Evolutionary conservation across 768 basidiomycete genomes (phyloP), one percentile per base, ranked within the genome.

Genomic region (Tricholoma saponaceum): DNA sequence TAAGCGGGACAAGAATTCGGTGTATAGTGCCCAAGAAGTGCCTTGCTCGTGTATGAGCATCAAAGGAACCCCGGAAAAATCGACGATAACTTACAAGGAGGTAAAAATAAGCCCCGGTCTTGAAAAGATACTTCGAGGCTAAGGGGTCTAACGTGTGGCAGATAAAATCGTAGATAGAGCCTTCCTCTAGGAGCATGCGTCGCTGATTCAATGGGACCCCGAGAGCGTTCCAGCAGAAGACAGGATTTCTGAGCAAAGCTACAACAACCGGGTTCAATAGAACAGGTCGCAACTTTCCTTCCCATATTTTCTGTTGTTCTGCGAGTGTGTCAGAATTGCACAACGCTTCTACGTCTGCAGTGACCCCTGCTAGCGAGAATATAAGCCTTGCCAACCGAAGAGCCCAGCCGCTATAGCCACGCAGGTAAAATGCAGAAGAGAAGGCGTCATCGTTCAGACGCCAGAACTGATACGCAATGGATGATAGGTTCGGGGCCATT

Each of bases 401-500:
- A 2, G 89, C 89, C 75, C 79, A 80, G 2, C 83, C 84, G 52
- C 79, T 81, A 67, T 90, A 89, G 10, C 89, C 89, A 35, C 77
- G 78, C 63, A 80, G 72, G 67, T 90, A 90, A 69, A 90, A 91
- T 8, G 80, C 80, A 2, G 77, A 80, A 32, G 77, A 76, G 53
- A 78, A 74, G 1, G 81, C 73, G 32, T 72, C 63, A 54, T 76
- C 74, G 62, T 90, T 85, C 62, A 83, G 72, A 58, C 82, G 78
- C 90, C 90, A 91, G 73, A 89, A 90, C 58, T 87, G 85, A 70
- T 88, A 90, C 1, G 89, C 87, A 58, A 77, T 77, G 16, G 86
- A 85, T 23, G 89, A 89, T 16, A 91, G 78, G 62, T 81, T 76
- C 0, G 90, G 89, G 0, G 87, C 80, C 39, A 92, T 74, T 60